phyloP scores from a whole-genome alignment of 306 rosid species.

The Sicyos edulis region DNA sequence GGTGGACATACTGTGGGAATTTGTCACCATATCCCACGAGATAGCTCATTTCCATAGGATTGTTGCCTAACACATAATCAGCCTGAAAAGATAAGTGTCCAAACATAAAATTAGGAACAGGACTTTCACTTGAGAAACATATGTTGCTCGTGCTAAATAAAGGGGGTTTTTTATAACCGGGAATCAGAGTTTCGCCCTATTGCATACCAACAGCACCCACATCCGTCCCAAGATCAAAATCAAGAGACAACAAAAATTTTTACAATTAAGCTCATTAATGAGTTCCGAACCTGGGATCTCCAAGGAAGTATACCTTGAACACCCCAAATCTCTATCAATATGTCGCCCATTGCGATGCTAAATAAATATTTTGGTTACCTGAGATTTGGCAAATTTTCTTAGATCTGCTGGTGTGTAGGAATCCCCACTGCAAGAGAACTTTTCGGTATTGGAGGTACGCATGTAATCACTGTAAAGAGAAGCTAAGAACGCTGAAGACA shows the following conservation, averaged over 20 bases:
- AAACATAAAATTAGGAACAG: neutral
- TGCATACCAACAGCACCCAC: too few species aligned
- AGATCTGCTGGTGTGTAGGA: constrained; percentile 61
- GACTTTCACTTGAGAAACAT: neutral
- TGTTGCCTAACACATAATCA: constrained; percentile 81
- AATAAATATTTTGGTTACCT: constrained; percentile 40
- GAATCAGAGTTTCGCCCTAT: too few species aligned
- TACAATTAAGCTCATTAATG: too few species aligned
- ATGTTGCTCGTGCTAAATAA: neutral
- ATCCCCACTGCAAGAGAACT: constrained; percentile 48
- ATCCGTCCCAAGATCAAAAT: too few species aligned
- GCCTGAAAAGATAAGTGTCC: constrained; percentile 39
- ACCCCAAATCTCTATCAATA: too few species aligned
- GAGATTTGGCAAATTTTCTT: constrained; percentile 67
- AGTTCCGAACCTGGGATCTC: too few species aligned
- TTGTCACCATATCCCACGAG: constrained; percentile 83
- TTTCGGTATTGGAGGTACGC: constrained; percentile 64
- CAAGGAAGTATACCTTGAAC: too few species aligned
- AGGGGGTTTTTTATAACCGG: too few species aligned
- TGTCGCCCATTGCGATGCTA: neutral
- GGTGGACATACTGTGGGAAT: constrained; percentile 83
- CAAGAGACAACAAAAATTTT: too few species aligned
- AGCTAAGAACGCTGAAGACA: constrained; percentile 93
- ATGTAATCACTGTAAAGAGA: constrained; percentile 83
- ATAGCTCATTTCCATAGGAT: constrained; percentile 75